Evolutionary conservation across 441 rosid species (phyloP).

Genomic region (Pelargonium cotyledonis): DNA sequence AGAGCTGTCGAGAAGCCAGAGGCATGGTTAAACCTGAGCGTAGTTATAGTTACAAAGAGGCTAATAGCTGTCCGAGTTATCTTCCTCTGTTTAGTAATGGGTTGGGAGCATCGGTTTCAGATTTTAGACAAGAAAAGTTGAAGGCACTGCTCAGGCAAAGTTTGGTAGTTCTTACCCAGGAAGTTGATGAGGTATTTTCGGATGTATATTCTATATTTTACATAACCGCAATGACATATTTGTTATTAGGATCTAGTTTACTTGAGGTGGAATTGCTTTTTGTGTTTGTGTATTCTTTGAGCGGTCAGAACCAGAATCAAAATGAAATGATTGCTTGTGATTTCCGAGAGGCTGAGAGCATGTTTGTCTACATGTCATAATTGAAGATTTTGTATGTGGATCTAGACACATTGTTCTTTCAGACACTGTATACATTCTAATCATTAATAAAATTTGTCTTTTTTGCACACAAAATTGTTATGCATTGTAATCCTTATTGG

Average conservation of each 20-base stretch:
- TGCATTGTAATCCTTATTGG: no score
- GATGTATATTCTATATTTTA: background rate
- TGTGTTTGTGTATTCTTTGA: no score
- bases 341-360: no score
- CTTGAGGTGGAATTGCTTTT: background rate
- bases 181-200: slow-evolving; percentile 45
- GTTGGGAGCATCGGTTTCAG: slow-evolving; percentile 37
- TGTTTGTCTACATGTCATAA: no score
- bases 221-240: background rate
- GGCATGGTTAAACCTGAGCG: background rate
- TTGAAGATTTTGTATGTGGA: no score
- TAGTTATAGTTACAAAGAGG: slow-evolving; percentile 1
- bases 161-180: slow-evolving; percentile 28
- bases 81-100: slow-evolving; percentile 24
- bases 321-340: no score
- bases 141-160: slow-evolving; percentile 34
- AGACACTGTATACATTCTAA: no score
- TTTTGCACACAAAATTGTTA: no score
- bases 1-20: no score
- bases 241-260: background rate
- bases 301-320: no score
- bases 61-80: background rate
- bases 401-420: no score
- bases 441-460: no score
- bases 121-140: slow-evolving; percentile 33